Conservation (phyloP, 1,139 yeast species). For the Arxiozyma heterogenica region DNA sequence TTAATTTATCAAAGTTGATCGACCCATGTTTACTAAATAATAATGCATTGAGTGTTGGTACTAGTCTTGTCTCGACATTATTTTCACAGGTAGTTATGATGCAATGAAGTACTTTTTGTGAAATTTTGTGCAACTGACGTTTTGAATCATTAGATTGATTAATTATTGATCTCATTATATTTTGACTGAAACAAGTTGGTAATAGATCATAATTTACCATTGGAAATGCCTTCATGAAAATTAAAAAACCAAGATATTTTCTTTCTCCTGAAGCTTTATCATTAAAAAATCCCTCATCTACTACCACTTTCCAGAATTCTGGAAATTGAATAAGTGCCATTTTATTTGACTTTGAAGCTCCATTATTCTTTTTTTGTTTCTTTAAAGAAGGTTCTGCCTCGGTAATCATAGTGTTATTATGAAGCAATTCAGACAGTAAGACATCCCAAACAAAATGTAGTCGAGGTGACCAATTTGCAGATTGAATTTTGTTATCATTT, state of each 20-base stretch:
- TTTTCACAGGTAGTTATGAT: constrained; percentile 34
- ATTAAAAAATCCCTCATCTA: constrained; percentile 74
- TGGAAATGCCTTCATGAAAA: constrained; percentile 46
- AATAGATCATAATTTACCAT: constrained; percentile 33
- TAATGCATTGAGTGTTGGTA: constrained; percentile 42
- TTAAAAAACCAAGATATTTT: constrained; percentile 78
- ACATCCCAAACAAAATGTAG: constrained; percentile 79
- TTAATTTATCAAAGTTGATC: constrained; percentile 65
- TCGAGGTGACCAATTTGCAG: constrained; percentile 66
- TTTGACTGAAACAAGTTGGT: constrained; percentile 49
- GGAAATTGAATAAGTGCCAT: constrained; percentile 35
- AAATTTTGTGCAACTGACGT: constrained; percentile 58
- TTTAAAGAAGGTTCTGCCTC: constrained; percentile 30
- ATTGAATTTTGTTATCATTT: constrained; percentile 33
- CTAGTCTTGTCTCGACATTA: constrained; percentile 36
- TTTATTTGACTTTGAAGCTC: constrained; percentile 13
- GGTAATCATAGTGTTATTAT: constrained; percentile 6
- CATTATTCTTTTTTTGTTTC: constrained; percentile 32
- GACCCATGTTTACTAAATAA: constrained; percentile 47
- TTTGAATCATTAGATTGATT: constrained; percentile 66
- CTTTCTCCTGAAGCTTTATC: constrained; percentile 76
- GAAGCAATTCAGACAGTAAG: constrained; percentile 37
- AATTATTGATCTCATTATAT: constrained; percentile 63
- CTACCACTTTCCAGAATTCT: constrained; percentile 72
- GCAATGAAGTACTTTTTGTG: constrained; percentile 42